A percentile compares a stretch with the other conserved stretches of the same genome.
These are phyloP conservation scores for Notholithocarpus densiflorus DNA, from an alignment of 306 rosid genomes.

Conservation along the genomic window DNA sequence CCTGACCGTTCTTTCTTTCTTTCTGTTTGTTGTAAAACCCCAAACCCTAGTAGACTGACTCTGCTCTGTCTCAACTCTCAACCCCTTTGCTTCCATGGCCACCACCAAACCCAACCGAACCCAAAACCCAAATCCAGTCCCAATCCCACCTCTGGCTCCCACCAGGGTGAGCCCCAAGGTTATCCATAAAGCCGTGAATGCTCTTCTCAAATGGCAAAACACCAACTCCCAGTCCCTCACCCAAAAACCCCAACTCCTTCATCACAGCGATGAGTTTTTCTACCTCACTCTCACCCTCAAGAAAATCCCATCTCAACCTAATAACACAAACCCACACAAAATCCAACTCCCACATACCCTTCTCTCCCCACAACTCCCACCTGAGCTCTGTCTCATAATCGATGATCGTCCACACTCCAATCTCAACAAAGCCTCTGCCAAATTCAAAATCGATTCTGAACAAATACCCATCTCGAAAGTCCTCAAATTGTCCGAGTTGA, in stretches of 20 bases:
- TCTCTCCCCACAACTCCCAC: constrained; percentile 35
- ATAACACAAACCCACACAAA: constrained; percentile 64
- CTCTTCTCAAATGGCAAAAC: constrained; percentile 65
- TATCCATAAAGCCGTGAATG: constrained; percentile 41
- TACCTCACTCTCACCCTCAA: constrained; percentile 58
- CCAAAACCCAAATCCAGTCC: background rate
- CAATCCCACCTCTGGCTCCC: background rate
- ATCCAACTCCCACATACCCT: constrained; percentile 44
- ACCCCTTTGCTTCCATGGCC: constrained; percentile 21
- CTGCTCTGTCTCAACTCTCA: too few species aligned
- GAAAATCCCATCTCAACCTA: constrained; percentile 52
- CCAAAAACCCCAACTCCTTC: constrained; percentile 58
- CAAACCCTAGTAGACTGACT: too few species aligned
- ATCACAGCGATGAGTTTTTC: constrained; percentile 44
- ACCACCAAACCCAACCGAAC: background rate
- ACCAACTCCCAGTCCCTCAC: constrained; percentile 23
- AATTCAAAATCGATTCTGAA: constrained; percentile 50
- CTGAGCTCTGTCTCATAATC: constrained; percentile 59
- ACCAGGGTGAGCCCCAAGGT: constrained; percentile 20
- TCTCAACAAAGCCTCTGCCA: constrained; percentile 45
- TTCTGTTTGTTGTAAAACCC: too few species aligned
- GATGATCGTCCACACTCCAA: constrained; percentile 61
- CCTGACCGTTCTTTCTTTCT: too few species aligned
- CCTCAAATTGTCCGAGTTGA: constrained; percentile 61
- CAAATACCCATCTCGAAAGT: constrained; percentile 51